Conservation (phyloP, 2,329 filamentous ascomycete species). For the Coniochaeta sp. region DNA sequence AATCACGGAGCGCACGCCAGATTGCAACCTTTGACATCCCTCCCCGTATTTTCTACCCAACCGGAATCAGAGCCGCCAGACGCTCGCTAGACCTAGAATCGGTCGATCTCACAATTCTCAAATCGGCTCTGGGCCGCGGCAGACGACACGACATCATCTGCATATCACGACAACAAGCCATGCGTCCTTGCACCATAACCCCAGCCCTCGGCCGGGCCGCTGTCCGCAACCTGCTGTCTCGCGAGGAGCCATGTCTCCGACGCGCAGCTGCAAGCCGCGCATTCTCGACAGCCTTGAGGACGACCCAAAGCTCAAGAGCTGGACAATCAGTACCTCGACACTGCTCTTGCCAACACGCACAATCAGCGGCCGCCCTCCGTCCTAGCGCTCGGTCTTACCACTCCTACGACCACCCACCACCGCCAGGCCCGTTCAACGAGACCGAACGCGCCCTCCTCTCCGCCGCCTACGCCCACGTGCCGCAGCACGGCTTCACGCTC, state of each 20-base stretch:
- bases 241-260: neutral
- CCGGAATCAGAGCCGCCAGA: neutral
- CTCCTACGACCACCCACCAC: constrained; percentile 61
- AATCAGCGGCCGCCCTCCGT: neutral
- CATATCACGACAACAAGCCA: neutral
- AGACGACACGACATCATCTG: neutral
- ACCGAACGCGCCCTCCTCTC: constrained; percentile 72
- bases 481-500: constrained; percentile 72
- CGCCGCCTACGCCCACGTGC: constrained; percentile 73
- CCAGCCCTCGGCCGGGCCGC: neutral
- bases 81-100: neutral
- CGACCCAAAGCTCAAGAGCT: neutral
- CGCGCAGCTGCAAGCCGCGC: neutral
- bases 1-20: neutral
- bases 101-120: neutral
- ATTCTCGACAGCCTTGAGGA: neutral
- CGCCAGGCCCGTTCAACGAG: constrained; percentile 54
- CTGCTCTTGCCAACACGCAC: neutral
- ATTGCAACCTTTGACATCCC: neutral
- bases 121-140: neutral
- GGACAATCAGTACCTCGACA: neutral
- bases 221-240: neutral
- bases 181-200: neutral
- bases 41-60: neutral
- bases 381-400: constrained; percentile 46